phyloP scores from a whole-genome alignment of 1,284 basidiomycete species.

The Cutaneotrichosporon arboriforme region DNA sequence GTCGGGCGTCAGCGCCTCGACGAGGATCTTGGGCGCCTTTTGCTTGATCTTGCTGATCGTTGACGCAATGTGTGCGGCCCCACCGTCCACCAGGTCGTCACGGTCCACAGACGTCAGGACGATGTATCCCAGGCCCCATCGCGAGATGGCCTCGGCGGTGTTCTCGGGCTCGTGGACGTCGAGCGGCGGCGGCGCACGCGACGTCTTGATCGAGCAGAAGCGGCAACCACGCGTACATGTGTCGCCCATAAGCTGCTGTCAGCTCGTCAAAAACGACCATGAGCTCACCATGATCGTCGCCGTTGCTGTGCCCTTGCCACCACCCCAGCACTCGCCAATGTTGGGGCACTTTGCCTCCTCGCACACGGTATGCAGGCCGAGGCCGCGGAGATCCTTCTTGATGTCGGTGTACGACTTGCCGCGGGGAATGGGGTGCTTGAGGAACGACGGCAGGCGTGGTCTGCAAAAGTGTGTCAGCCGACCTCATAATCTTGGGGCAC shows the following conservation, averaged over 20 bases:
- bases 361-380: conserved; percentile 91
- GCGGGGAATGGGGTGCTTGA: conserved; percentile 91
- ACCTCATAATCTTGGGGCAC: conserved; percentile 4
- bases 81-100: conserved; percentile 90
- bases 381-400: conserved; percentile 88
- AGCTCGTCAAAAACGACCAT: not conserved
- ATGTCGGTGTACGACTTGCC: conserved; percentile 85
- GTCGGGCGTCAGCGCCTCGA: conserved; percentile 95
- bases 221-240: conserved; percentile 96
- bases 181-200: conserved; percentile 75
- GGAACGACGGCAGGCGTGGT: conserved; percentile 79
- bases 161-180: conserved; percentile 97
- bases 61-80: conserved; percentile 86
- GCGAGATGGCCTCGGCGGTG: conserved; percentile 94
- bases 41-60: conserved; percentile 94
- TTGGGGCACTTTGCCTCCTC: conserved; percentile 99
- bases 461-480: conserved; percentile 49
- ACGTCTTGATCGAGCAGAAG: conserved; percentile 97
- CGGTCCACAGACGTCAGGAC: conserved; percentile 95
- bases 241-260: conserved; percentile 89
- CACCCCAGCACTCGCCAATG: conserved; percentile 99
- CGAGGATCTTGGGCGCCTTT: conserved; percentile 90
- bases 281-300: conserved; percentile 87
- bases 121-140: conserved; percentile 98
- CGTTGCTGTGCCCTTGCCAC: conserved; percentile 79